Percentiles rank a stretch among this genome's conserved stretches.
These are phyloP conservation scores for Raddia guianensis DNA, from an alignment of 176 grass and related monocot genomes.

Conservation along the genomic window DNA sequence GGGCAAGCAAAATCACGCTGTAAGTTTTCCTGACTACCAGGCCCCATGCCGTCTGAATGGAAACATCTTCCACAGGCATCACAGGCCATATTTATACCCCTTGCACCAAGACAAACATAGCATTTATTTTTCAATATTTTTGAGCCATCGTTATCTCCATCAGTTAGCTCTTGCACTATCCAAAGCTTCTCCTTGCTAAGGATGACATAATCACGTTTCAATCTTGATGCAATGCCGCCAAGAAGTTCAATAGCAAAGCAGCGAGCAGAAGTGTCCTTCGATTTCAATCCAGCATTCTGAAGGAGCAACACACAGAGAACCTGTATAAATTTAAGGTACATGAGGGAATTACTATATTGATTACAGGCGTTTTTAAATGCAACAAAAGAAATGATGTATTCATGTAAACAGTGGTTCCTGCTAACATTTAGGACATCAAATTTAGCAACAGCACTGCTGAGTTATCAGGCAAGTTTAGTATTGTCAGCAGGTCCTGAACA, in stretches of 20 bases:
- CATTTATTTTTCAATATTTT: slow-evolving; percentile 71
- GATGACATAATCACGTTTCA: slow-evolving; percentile 81
- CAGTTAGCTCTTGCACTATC: slow-evolving; percentile 83
- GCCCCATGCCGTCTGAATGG: slow-evolving; percentile 89
- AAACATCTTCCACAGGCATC: slow-evolving; percentile 80
- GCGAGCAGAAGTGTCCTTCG: slow-evolving; percentile 84
- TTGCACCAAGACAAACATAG: slow-evolving; percentile 75
- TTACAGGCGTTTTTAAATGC: neutral
- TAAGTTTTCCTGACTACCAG: slow-evolving; percentile 69
- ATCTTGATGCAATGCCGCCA: slow-evolving; percentile 86
- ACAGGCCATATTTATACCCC: slow-evolving; percentile 77
- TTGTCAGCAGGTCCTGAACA: slow-evolving; percentile 81
- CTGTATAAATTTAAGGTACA: slow-evolving; percentile 48
- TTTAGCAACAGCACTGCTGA: slow-evolving; percentile 28
- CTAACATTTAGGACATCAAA: slow-evolving; percentile 36
- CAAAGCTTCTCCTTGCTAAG: slow-evolving; percentile 76
- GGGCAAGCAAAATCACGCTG: slow-evolving; percentile 67
- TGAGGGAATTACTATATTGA: slow-evolving; percentile 9
- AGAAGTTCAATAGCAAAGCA: slow-evolving; percentile 99
- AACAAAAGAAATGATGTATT: neutral
- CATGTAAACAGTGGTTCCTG: neutral
- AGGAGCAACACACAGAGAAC: slow-evolving; percentile 96
- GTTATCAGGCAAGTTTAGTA: no score
- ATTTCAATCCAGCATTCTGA: slow-evolving; percentile 95
- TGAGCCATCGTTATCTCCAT: slow-evolving; percentile 38